Evolutionary conservation across 768 basidiomycete species (phyloP).

Genomic region (Solioccasus polychromus): DNA sequence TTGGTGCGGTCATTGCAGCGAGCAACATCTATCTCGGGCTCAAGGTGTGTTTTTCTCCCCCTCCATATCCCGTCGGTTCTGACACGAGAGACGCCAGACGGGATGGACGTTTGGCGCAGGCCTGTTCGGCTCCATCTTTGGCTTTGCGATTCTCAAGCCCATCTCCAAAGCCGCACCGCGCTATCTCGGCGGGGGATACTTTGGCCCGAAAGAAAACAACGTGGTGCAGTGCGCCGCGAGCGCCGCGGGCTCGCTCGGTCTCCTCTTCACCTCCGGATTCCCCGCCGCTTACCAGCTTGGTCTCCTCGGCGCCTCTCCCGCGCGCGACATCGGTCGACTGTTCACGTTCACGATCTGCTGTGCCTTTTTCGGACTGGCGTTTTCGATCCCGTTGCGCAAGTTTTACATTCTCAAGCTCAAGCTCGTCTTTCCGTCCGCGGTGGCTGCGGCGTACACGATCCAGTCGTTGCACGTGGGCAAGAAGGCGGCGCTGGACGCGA

Average conservation of each 20-base stretch:
- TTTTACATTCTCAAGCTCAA: slow-evolving; percentile 64
- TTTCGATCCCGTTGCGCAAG: slow-evolving; percentile 60
- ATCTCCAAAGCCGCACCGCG: slow-evolving; percentile 46
- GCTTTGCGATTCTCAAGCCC: slow-evolving; percentile 57
- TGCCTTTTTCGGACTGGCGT: slow-evolving; percentile 63
- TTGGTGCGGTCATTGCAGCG: slow-evolving; percentile 57
- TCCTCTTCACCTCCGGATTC: slow-evolving; percentile 57
- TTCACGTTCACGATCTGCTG: slow-evolving; percentile 53
- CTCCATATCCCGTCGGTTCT: neutral
- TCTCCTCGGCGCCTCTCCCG: slow-evolving; percentile 43
- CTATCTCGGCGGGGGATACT: slow-evolving; percentile 48
- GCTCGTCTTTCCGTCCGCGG: slow-evolving; percentile 60
- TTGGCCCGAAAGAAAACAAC: slow-evolving; percentile 62
- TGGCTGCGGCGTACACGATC: slow-evolving; percentile 66
- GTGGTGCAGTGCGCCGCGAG: slow-evolving; percentile 17
- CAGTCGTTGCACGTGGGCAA: slow-evolving; percentile 54
- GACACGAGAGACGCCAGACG: slow-evolving; percentile 31
- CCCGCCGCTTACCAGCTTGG: slow-evolving; percentile 59
- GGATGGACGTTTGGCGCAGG: slow-evolving; percentile 66
- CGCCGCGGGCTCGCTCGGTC: slow-evolving; percentile 57
- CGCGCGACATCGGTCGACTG: slow-evolving; percentile 52
- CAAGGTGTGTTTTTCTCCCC: slow-evolving; percentile 32
- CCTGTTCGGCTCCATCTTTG: slow-evolving; percentile 43
- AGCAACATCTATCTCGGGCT: slow-evolving; percentile 67
- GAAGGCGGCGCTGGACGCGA: slow-evolving; percentile 48